Base-by-base conservation (phyloP, 2,329 filamentous ascomycete species). In the Magnaporthiopsis rhizophila region DNA sequence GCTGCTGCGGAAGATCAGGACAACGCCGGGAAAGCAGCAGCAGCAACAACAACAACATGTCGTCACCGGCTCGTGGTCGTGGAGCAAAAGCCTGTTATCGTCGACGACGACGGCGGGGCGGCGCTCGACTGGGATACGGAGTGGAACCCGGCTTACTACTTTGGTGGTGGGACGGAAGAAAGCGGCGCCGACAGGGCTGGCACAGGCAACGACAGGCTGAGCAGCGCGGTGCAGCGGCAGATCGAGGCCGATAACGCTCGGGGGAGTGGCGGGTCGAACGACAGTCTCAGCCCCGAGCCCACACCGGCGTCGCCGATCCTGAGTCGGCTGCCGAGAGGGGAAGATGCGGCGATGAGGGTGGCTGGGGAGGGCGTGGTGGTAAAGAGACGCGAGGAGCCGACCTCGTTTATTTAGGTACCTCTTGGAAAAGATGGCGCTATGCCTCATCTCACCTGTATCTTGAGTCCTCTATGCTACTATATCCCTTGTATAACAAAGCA, bases 111-210 rank as follows among this genome's bases (percentile, higher is more conserved):
- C 12, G 21, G 21, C 56, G 59, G 5, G 30, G 57, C 15, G 45
- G 61, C 18, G 11, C 32, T 32, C 9, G 63, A 65, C 62, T 65
- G 65, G 57, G 62, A 56, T 59, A 65, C 66, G 66, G 64, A 66
- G 13, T 66, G 65, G 57, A 65, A 64, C 50, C 45, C 45, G 21
- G 45, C 34, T 1, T 68, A 68, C 63, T 68, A 68, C 21, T 67
- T 65, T 21, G 50, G 53, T 5, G 28, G 3, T 5, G 28, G 28
- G 28, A 5, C 28, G 26, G 58, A 12, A 34, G 50, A 34, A 26
- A 7, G 5, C 9, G 21, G n/a, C n/a, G 56, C 13, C 12, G 36
- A 18, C 36, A 13, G 15, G 13, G 36, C 36, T 13, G 11, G 13
- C 1, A 36, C 1, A 11, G 11, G 11, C 12, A 36, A 36, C 36